A percentile compares a stretch with the other conserved stretches of the same genome.
These are phyloP conservation scores for Rhizophora apiculata DNA, from an alignment of 345 rosid species.

Conservation along the genomic window DNA sequence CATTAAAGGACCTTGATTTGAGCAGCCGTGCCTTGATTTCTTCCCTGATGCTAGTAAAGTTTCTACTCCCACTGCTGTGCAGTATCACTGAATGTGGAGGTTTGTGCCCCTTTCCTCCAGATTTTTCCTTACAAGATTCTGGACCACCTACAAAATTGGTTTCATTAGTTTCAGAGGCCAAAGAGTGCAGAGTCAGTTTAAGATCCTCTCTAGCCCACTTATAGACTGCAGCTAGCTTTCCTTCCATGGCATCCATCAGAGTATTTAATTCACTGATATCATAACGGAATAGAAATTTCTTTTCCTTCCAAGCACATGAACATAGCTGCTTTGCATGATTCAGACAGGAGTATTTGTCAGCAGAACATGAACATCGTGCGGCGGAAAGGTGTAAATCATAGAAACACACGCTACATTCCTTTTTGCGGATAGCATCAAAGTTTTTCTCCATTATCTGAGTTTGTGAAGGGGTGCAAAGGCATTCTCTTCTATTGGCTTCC, in stretches of 20 bases:
- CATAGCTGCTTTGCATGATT: conserved; percentile 63
- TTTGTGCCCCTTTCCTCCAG: conserved; percentile 15
- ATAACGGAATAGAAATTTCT: conserved; percentile 49
- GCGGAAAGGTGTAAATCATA: conserved; percentile 71
- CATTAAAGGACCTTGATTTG: conserved; percentile 7
- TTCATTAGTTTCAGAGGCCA: conserved; percentile 16
- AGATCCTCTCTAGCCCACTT: conserved; percentile 44
- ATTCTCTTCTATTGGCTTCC: conserved; percentile 48
- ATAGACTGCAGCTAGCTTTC: conserved; percentile 44
- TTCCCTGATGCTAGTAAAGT: conserved; percentile 27
- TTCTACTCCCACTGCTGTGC: conserved; percentile 10
- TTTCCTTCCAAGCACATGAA: conserved; percentile 50
- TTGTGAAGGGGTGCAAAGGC: conserved; percentile 38
- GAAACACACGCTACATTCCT: conserved; percentile 53
- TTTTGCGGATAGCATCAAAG: conserved; percentile 44
- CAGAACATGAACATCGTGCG: conserved; percentile 51
- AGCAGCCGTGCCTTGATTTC: conserved; percentile 32
- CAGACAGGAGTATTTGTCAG: conserved; percentile 50
- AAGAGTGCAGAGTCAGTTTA: conserved; percentile 22
- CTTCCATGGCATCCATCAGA: conserved; percentile 63
- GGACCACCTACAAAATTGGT: neutral
- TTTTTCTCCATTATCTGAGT: conserved; percentile 42
- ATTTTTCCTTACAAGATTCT: conserved; percentile 8
- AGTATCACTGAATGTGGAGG: conserved; percentile 6
- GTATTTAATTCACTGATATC: conserved; percentile 45